Conservation (phyloP, 352 stramenopile species). For the Hyaloperonospora brassicae region DNA sequence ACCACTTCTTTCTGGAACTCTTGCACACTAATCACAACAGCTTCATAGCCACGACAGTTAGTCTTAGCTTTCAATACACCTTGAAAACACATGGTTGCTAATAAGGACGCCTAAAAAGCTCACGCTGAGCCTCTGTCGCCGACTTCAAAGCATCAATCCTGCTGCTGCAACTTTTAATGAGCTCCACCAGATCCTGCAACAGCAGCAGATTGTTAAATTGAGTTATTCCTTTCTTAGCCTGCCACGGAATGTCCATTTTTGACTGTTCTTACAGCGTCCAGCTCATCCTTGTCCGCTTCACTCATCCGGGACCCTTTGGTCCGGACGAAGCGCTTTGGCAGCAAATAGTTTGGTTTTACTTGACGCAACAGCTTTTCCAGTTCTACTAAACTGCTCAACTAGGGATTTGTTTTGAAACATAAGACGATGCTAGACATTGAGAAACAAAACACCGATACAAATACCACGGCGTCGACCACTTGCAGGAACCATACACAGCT, state of each 20-base stretch:
- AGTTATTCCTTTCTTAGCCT: constrained; percentile 1
- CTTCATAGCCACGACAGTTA: constrained; percentile 9
- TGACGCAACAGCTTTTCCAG: constrained; percentile 48
- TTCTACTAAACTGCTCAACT: constrained; percentile 42
- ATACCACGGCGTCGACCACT: not conserved
- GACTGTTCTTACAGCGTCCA: constrained; percentile 41
- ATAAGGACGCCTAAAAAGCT: constrained; percentile 3
- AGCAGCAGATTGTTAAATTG: not conserved
- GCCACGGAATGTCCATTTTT: constrained; percentile 2
- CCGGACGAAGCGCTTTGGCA: constrained; percentile 54
- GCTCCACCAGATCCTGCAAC: constrained; percentile 54
- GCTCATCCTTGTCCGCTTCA: constrained; percentile 67
- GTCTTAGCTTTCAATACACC: not conserved
- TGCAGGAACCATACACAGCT: constrained; percentile 1
- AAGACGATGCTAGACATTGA: not conserved
- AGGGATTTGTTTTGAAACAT: constrained; percentile 1
- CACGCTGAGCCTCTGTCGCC: constrained; percentile 23
- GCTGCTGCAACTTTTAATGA: constrained; percentile 58
- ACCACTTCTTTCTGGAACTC: constrained; percentile 70
- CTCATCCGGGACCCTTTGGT: constrained; percentile 54
- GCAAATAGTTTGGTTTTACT: constrained; percentile 45
- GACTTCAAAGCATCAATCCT: constrained; percentile 54
- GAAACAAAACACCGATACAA: not conserved
- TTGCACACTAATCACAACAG: constrained; percentile 11
- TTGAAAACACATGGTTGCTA: too few species aligned